Evolutionary conservation across 2,329 filamentous ascomycete genomes (phyloP), one percentile per base, ranked within the genome.

Genomic region (Alternaria ethzedia): DNA sequence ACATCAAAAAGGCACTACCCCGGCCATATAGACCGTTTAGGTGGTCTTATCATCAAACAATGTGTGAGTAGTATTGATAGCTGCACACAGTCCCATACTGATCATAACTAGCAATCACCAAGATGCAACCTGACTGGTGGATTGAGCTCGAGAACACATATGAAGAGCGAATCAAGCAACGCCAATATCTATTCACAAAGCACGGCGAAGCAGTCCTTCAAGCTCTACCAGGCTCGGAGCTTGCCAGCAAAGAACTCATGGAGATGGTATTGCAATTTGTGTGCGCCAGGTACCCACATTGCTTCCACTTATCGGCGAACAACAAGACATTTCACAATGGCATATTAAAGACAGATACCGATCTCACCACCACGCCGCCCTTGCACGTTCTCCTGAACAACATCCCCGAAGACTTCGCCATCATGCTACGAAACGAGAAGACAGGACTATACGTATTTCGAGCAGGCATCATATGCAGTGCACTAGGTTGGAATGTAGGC

Each of bases 1-100:
- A 92, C 66, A 88, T 94, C 58, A 80, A 85, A 13, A 91, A 84
- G 66, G 92, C 93, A 1, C 72, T 85, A 10, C 87, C 93, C 2
- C 85, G 93, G 61, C 93, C 93, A 0, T 96, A 94, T 75, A 85
- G 93, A 44, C 93, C 93, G 0, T 91, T 96, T 46, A 81, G 93
- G 71, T 96, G 93, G 93, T 83, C 86, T 0, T 97, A 96, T 75
- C 92, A 96, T 75, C 93, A 97, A 75, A 96, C 93, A 0, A 96
- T 97, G 93, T 92, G 92, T 95, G 86, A 71, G 90, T 84, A 32
- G 6, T 20, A 2, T 21, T 23, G 45, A 13, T 4, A 11, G 51
- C 26, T 10, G 6, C 20, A 73, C 17, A 3, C 8, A 51, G 9
- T 43, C 57, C 41, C 10, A 41, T 45, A 54, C 54, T 67, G 20